These are phyloP conservation scores for Cruciata laevipes DNA, from an alignment of 257 asterid genomes.

Conservation along the genomic window DNA sequence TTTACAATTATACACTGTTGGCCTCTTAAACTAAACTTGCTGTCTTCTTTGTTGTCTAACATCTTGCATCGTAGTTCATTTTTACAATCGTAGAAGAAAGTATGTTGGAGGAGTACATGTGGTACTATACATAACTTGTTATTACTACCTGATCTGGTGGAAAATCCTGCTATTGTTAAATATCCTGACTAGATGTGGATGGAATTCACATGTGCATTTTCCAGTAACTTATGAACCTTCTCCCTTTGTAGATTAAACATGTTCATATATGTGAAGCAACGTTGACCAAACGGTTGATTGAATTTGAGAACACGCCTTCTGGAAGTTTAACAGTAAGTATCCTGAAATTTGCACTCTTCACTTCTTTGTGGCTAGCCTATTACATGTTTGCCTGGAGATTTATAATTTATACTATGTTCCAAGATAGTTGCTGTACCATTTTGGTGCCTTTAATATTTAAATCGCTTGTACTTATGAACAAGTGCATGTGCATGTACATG, in stretches of 20 bases:
- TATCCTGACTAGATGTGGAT: too few species aligned
- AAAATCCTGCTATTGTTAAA: background rate
- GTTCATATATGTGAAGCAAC: constrained; percentile 89
- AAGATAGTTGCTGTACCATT: background rate
- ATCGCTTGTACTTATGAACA: background rate
- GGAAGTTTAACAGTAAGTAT: constrained; percentile 75
- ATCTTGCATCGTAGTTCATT: background rate
- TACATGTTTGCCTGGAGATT: too few species aligned
- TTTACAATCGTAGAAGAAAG: background rate
- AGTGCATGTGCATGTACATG: background rate
- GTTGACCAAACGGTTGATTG: constrained; percentile 77
- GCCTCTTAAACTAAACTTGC: background rate
- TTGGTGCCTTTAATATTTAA: background rate
- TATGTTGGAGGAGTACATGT: background rate
- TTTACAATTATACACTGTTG: background rate
- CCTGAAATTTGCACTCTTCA: background rate
- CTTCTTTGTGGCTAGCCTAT: background rate
- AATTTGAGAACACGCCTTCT: constrained; percentile 77
- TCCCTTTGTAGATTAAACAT: constrained; percentile 52
- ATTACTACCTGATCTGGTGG: background rate
- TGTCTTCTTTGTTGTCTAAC: background rate
- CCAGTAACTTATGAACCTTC: constrained; percentile 6
- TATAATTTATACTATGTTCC: background rate
- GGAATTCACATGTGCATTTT: background rate
- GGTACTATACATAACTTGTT: background rate